Conservation (phyloP, 2,329 filamentous ascomycete genomes). For the Ophiostoma piceae region DNA sequence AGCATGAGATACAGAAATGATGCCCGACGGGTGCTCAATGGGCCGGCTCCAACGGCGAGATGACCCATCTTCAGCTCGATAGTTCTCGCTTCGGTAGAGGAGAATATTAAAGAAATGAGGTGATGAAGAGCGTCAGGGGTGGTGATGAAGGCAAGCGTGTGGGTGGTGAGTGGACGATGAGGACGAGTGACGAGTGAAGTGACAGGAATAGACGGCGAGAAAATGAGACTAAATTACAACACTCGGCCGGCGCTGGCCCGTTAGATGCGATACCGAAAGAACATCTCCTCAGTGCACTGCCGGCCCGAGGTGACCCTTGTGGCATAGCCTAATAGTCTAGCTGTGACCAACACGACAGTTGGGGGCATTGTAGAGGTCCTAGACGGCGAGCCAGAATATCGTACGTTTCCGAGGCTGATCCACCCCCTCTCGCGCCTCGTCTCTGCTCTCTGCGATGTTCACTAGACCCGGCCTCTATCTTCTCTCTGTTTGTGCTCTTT, state of each 20-base stretch:
- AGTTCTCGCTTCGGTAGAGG: not conserved
- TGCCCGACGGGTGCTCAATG: not conserved
- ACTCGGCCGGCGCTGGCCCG: not conserved
- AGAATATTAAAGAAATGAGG: not conserved
- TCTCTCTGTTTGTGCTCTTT: too few species aligned
- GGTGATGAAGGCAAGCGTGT: not conserved
- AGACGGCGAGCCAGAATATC: not conserved
- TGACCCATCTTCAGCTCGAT: not conserved
- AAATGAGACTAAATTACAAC: not conserved
- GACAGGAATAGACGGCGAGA: not conserved
- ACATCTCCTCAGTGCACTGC: not conserved
- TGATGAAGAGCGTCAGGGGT: not conserved
- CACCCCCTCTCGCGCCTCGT: not conserved
- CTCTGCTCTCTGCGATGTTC: not conserved
- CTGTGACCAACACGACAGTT: constrained; percentile 10
- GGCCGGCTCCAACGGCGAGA: not conserved
- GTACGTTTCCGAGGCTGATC: not conserved
- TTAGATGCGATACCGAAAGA: not conserved
- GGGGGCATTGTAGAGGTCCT: not conserved
- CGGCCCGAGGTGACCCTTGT: not conserved
- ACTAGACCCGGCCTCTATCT: not conserved
- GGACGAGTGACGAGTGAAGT: not conserved
- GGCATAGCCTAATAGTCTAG: not conserved
- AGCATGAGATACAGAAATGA: not conserved
- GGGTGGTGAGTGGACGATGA: not conserved